These are phyloP conservation scores for Helicostylum pulchrum DNA, from an alignment of 192 early-diverging fungal genomes.

Conservation along the genomic window DNA sequence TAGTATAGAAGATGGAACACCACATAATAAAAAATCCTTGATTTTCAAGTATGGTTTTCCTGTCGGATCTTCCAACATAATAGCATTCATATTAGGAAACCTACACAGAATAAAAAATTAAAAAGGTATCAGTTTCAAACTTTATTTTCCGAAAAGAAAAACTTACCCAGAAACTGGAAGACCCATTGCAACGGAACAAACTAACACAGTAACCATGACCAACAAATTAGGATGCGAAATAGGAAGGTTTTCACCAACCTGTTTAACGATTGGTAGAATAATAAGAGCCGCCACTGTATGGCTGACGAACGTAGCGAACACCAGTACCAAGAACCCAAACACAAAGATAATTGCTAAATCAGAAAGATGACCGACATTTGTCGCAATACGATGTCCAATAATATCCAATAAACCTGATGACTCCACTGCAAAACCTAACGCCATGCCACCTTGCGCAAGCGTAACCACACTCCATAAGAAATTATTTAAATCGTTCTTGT, in stretches of 20 bases:
- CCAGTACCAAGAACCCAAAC: constrained; percentile 57
- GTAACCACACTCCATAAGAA: constrained; percentile 54
- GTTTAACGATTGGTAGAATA: constrained; percentile 65
- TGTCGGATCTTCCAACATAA: constrained; percentile 58
- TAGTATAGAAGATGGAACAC: constrained; percentile 41
- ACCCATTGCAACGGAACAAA: constrained; percentile 70
- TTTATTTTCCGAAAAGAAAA: neutral
- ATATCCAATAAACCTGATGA: constrained; percentile 59
- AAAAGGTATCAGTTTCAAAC: neutral
- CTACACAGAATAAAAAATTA: constrained; percentile 32
- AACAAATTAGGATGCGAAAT: constrained; percentile 61
- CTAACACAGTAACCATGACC: constrained; percentile 54
- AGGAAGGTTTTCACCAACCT: constrained; percentile 57
- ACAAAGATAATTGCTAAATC: constrained; percentile 53
- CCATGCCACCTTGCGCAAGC: constrained; percentile 73
- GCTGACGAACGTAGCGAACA: constrained; percentile 67
- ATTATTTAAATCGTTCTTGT: constrained; percentile 72
- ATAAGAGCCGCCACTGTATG: constrained; percentile 77
- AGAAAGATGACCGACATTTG: constrained; percentile 44
- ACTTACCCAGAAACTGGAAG: constrained; percentile 48
- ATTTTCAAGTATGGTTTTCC: constrained; percentile 62
- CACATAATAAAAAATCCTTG: constrained; percentile 60
- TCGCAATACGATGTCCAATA: constrained; percentile 52
- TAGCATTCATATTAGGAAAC: constrained; percentile 78
- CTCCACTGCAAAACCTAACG: constrained; percentile 60